Conservation (phyloP, 345 rosid genomes). For the Murraya paniculata region DNA sequence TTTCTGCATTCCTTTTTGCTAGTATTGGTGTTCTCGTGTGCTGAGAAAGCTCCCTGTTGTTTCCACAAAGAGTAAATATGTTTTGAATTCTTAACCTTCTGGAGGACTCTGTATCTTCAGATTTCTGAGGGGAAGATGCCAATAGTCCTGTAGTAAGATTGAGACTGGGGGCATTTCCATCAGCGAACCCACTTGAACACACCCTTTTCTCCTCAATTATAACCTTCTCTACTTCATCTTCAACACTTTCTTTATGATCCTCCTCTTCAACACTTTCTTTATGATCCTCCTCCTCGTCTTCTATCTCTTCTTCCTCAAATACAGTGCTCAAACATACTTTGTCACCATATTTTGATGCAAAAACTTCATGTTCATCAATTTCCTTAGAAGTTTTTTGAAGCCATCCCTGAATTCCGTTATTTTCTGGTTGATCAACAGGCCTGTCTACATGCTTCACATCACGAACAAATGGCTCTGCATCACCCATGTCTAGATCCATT, state of each 20-base stretch:
- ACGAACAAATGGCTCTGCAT: constrained; percentile 48
- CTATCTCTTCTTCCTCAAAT: constrained; percentile 80
- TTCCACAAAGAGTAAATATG: constrained; percentile 92
- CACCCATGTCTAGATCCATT: constrained; percentile 97
- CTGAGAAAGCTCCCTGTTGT: constrained; percentile 82
- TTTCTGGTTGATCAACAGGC: constrained; percentile 14
- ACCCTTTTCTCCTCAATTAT: constrained; percentile 74
- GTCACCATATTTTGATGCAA: constrained; percentile 45
- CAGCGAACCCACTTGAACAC: constrained; percentile 31
- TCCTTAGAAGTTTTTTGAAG: constrained; percentile 24
- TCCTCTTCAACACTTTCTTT: constrained; percentile 32
- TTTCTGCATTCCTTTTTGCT: constrained; percentile 22
- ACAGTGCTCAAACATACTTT: constrained; percentile 78
- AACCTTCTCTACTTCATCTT: constrained; percentile 79
- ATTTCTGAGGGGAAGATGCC: constrained; percentile 25
- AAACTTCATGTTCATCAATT: constrained; percentile 33
- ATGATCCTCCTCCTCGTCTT: constrained; percentile 37
- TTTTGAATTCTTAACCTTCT: constrained; percentile 73
- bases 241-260: constrained; percentile 20
- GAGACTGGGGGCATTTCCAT: constrained; percentile 6
- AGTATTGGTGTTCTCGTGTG: constrained; percentile 41
- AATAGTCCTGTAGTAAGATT: constrained; percentile 15
- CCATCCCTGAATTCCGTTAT: constrained; percentile 25
- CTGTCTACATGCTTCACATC: constrained; percentile 37
- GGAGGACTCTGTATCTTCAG: constrained; percentile 50